Percentiles rank a stretch among this genome's conserved stretches.
These are phyloP conservation scores for Thalassiosira hispida DNA, from an alignment of 352 stramenopile genomes.

Conservation along the genomic window DNA sequence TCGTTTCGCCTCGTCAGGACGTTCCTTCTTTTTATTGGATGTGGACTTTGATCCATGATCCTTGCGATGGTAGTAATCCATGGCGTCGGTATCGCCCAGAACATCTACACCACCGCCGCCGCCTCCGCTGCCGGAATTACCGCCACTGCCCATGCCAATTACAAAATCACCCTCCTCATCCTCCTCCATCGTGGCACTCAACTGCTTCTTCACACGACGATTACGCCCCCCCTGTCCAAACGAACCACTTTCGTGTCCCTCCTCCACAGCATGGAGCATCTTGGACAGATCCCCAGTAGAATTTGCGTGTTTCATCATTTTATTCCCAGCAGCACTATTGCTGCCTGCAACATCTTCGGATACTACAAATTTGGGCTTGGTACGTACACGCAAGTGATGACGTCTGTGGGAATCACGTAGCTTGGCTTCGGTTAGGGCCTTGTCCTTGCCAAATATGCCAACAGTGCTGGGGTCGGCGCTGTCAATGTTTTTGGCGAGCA, in stretches of 20 bases:
- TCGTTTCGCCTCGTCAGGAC: conserved; percentile 80
- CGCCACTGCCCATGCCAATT: conserved; percentile 36
- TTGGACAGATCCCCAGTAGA: conserved; percentile 56
- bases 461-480: neutral
- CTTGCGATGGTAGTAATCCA: conserved; percentile 80
- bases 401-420: conserved; percentile 42
- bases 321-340: neutral
- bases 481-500: conserved; percentile 38
- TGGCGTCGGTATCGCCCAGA: conserved; percentile 72
- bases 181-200: conserved; percentile 58
- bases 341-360: conserved; percentile 9
- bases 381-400: conserved; percentile 49
- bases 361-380: conserved; percentile 58
- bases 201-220: conserved; percentile 40
- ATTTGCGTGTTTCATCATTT: conserved; percentile 56
- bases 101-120: conserved; percentile 28
- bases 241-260: conserved; percentile 45
- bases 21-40: conserved; percentile 70
- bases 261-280: conserved; percentile 41
- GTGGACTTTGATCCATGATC: conserved; percentile 54
- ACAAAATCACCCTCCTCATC: conserved; percentile 58
- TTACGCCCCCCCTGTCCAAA: conserved; percentile 20
- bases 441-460: conserved; percentile 26
- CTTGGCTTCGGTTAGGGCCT: conserved; percentile 38
- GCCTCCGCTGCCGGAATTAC: conserved; percentile 1